These are phyloP conservation scores for Monosporascus sp. DNA, from an alignment of 2,329 filamentous ascomycete species.

Conservation along the genomic window DNA sequence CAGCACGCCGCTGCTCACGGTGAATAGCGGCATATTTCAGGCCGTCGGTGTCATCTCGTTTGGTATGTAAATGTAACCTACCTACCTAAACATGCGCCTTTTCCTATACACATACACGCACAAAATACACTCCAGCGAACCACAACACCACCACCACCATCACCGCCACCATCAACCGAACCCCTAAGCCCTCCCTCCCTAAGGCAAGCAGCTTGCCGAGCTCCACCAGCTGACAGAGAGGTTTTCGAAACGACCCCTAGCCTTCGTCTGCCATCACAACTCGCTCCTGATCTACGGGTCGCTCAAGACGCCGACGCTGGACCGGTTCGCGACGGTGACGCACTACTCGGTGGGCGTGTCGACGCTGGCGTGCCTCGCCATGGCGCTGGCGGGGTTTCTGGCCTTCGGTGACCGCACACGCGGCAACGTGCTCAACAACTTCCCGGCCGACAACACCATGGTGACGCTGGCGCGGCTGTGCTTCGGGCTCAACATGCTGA, in stretches of 20 bases:
- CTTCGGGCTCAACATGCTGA: constrained; percentile 98
- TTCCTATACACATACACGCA: background rate
- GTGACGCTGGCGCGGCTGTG: constrained; percentile 92
- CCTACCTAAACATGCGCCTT: background rate
- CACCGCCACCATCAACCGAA: too few species aligned
- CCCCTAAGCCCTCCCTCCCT: constrained; percentile 23
- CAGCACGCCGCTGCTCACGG: constrained; percentile 61
- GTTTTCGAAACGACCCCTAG: constrained; percentile 24
- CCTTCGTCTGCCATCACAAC: constrained; percentile 81
- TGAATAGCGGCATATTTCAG: constrained; percentile 87
- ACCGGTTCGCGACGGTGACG: constrained; percentile 88
- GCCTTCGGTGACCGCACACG: constrained; percentile 88
- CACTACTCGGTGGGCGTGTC: constrained; percentile 90
- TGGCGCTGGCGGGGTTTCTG: constrained; percentile 86
- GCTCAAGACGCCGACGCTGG: constrained; percentile 85
- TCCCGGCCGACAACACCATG: constrained; percentile 82
- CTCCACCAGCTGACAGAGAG: too few species aligned
- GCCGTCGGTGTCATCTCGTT: constrained; percentile 98
- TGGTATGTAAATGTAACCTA: constrained; percentile 46
- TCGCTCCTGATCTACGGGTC: constrained; percentile 96
- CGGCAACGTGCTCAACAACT: constrained; percentile 98
- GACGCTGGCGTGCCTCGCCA: constrained; percentile 81
- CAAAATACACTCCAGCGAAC: too few species aligned
- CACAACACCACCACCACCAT: too few species aligned
- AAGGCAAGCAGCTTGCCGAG: too few species aligned